Evolutionary conservation across 768 basidiomycete species (phyloP), one percentile per base, ranked within the genome.

Genomic region (Leccinellum luteum): DNA sequence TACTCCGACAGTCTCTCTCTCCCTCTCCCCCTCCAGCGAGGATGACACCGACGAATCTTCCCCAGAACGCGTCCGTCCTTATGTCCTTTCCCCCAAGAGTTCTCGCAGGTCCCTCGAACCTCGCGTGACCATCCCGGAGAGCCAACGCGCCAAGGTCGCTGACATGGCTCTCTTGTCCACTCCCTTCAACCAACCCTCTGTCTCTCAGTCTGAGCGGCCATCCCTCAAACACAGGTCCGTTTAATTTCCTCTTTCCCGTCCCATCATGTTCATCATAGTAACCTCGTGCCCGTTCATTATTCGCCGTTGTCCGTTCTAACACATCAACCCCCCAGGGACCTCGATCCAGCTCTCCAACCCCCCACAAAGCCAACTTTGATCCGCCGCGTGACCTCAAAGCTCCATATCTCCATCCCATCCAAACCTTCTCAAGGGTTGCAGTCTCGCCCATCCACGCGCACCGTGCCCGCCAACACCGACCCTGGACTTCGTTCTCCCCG

Each of bases 301-400:
- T 35, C 17, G 35, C 35, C 35, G 35, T 35, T 17, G 13, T 35
- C 8, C 8, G 27, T 49, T 49, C 48, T 49, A 4, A 49, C 3
- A 6, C 28, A 8, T 19, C 5, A 1, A 10, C 21, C 48, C 15
- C 27, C 23, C 21, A 44, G 44, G 27, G 51, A 48, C 28, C 0
- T 52, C 41, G 28, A 47, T n/a, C 25, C 51, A 27, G 34, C 54
- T 12, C 50, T 41, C 1, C 35, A 48, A 15, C 56, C 55, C 6
- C 6, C 48, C 32, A 8, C 19, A 6, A 72, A 66, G 34, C 34
- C 61, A 4, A 64, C 60, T 0, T 57, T 73, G 51, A 58, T 72
- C 52, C 72, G 72, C 14, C 68, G 72, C 15, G 64, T 72, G 6
- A 65, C 72, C 0, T 72, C 72, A 2, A 73, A 60, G 30, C 55